Conservation (phyloP, 1,284 basidiomycete species). For the Apiotrichum laibachii region DNA sequence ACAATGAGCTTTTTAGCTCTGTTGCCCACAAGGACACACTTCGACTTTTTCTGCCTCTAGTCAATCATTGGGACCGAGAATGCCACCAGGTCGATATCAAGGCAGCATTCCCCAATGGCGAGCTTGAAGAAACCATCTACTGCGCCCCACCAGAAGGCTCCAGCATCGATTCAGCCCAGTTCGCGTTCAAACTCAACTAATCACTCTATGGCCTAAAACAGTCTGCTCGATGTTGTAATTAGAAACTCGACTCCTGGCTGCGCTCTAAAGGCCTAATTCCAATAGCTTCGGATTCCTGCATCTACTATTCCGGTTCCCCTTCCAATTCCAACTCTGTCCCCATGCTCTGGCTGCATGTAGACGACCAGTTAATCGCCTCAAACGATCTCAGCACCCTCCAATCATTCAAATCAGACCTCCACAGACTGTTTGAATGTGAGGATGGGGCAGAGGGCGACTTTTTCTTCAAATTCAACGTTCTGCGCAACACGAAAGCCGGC, state of each 20-base stretch:
- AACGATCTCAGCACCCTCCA: conserved; percentile 15
- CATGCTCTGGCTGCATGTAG: conserved; percentile 27
- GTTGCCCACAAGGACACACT: conserved; percentile 30
- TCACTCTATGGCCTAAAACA: conserved; percentile 35
- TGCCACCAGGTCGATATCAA: conserved; percentile 34
- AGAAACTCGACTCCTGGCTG: conserved; percentile 5
- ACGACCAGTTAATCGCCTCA: conserved; percentile 31
- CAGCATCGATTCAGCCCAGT: conserved; percentile 12
- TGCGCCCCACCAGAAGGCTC: conserved; percentile 24
- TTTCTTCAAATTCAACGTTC: conserved; percentile 27
- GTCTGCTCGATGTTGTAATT: conserved; percentile 30
- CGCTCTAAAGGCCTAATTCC: not conserved
- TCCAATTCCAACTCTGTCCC: not conserved
- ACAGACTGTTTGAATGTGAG: conserved; percentile 22
- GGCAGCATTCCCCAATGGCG: conserved; percentile 16
- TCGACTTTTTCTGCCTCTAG: conserved; percentile 24
- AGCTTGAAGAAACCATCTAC: conserved; percentile 20
- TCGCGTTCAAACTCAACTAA: conserved; percentile 16
- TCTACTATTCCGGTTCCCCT: not conserved
- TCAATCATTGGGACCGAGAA: conserved; percentile 25
- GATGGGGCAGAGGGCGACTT: conserved; percentile 23
- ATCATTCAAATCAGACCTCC: conserved; percentile 21
- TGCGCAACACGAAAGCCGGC: conserved; percentile 7
- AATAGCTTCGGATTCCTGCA: not conserved
- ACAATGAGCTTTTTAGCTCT: conserved; percentile 21